Percentiles rank a stretch among this genome's conserved stretches.
phyloP scores from a whole-genome alignment of 176 grass and related monocot species.

The Oryza rufipogon region DNA sequence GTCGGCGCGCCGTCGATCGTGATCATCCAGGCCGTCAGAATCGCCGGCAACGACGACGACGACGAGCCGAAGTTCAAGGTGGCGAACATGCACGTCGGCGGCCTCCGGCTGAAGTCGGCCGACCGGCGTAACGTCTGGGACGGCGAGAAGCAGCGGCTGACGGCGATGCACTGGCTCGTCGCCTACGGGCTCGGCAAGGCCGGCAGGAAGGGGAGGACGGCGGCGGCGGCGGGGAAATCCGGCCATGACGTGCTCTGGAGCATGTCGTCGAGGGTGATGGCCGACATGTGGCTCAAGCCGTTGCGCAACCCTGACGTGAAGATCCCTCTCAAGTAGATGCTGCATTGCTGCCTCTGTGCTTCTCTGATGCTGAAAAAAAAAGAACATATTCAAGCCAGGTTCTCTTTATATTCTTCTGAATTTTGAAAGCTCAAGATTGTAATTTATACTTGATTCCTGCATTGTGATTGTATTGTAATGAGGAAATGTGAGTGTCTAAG shows the following conservation, averaged over 20 bases:
- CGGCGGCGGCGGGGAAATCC: conserved; percentile 33
- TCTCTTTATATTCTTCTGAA: neutral
- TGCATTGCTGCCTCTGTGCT: conserved; percentile 3
- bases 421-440: neutral
- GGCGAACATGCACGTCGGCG: conserved; percentile 69
- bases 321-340: conserved; percentile 40
- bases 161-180: conserved; percentile 93
- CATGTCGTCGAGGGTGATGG: conserved; percentile 90
- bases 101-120: conserved; percentile 53
- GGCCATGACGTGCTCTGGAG: conserved; percentile 71
- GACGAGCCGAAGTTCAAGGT: conserved; percentile 80
- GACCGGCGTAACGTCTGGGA: conserved; percentile 69
- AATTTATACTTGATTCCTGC: conserved; percentile 18
- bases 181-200: conserved; percentile 84
- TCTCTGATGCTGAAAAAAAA: neutral
- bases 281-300: conserved; percentile 94
- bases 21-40: conserved; percentile 61
- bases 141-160: conserved; percentile 81
- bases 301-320: conserved; percentile 90
- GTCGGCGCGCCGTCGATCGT: conserved; percentile 76
- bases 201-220: conserved; percentile 45
- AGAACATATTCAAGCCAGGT: neutral
- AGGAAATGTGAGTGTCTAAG: neutral
- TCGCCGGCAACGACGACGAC: conserved; percentile 30
- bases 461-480: conserved; percentile 2